phyloP scores from a whole-genome alignment of 2,329 filamentous ascomycete genomes.

The Apiospora kogelbergensis region DNA sequence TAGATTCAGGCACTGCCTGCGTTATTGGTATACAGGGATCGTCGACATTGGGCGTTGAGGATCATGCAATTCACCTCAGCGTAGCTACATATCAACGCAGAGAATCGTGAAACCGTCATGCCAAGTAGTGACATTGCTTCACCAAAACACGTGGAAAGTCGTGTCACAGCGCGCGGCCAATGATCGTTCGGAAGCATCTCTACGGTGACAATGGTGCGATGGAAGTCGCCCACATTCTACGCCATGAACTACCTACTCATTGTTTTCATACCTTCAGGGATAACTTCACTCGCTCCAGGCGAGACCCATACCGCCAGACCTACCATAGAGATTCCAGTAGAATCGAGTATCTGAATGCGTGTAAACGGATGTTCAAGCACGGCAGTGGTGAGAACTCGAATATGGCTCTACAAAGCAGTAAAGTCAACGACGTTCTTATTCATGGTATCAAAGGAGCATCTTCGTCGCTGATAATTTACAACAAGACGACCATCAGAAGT shows the following conservation, averaged over 20 bases:
- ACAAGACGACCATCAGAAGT: neutral
- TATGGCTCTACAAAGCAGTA: neutral
- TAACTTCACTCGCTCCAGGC: neutral
- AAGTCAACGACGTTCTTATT: neutral
- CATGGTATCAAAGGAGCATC: neutral
- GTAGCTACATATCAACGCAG: neutral
- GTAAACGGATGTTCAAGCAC: neutral
- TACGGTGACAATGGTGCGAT: neutral
- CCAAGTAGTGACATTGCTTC: neutral
- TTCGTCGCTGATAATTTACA: too few species aligned
- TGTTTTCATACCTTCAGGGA: neutral
- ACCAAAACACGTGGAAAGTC: neutral
- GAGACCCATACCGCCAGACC: neutral
- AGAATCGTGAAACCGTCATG: neutral
- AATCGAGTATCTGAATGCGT: neutral
- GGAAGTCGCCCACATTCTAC: neutral
- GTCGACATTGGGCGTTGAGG: too few species aligned
- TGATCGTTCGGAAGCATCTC: neutral
- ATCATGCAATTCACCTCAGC: neutral
- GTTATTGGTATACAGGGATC: neutral
- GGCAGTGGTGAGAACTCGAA: neutral
- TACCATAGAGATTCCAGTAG: neutral
- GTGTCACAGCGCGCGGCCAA: neutral
- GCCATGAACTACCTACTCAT: neutral
- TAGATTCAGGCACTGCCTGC: neutral